Conservation (phyloP, 805 yeast genomes). For the Yarrowia osloensis region DNA sequence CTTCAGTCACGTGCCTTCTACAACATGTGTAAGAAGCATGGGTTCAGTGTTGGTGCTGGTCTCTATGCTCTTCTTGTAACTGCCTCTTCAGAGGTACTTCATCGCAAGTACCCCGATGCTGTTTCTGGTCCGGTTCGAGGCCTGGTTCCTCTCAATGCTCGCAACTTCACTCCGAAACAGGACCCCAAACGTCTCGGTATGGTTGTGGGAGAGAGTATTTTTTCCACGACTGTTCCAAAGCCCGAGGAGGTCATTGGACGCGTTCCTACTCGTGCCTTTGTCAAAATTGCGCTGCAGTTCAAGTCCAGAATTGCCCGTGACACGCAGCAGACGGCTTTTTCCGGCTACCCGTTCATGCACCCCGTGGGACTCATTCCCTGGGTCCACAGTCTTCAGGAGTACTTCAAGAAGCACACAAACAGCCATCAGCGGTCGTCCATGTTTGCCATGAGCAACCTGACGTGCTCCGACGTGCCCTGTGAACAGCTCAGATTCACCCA, state of each 20-base stretch:
- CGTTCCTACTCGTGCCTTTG: neutral
- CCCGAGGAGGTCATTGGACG: neutral
- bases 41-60: neutral
- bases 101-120: neutral
- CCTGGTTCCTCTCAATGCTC: conserved; percentile 3
- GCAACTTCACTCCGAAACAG: neutral
- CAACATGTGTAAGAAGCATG: neutral
- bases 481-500: conserved; percentile 10
- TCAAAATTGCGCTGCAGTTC: neutral
- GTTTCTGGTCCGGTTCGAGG: conserved; percentile 2
- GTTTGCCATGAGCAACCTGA: conserved; percentile 12
- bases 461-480: neutral
- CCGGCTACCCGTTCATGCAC: conserved; percentile 13
- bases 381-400: neutral
- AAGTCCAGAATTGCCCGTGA: neutral
- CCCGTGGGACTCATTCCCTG: conserved; percentile 13
- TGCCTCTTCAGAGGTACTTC: neutral
- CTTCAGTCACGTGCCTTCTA: neutral
- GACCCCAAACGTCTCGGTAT: neutral
- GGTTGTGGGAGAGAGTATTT: neutral
- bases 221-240: neutral
- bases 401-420: neutral
- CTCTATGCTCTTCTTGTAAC: neutral
- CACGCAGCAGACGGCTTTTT: neutral
- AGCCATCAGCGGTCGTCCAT: neutral